phyloP scores from a whole-genome alignment of 495 filamentous ascomycete genomes.

The Pseudevernia furfuracea region DNA sequence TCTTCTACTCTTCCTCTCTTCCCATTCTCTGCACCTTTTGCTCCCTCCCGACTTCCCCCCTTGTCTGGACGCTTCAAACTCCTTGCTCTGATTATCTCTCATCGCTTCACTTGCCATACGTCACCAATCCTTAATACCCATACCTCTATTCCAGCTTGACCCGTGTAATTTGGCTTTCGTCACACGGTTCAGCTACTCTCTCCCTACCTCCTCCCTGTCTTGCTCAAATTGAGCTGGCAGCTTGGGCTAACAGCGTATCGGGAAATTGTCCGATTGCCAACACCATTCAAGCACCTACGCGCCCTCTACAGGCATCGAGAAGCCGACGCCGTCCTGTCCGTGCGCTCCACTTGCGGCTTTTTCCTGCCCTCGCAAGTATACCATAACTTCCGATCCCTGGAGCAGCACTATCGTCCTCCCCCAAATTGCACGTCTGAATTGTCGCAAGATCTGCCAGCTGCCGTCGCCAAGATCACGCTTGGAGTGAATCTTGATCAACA shows the following conservation, averaged over 20 bases:
- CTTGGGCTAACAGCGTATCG: not conserved
- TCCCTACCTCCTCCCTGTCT: not conserved
- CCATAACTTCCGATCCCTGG: constrained; percentile 6
- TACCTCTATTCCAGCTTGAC: not conserved
- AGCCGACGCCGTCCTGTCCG: constrained; percentile 15
- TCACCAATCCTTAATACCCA: not conserved
- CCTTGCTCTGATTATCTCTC: not conserved
- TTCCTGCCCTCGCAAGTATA: constrained; percentile 11
- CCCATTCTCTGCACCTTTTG: not conserved
- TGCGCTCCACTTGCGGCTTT: constrained; percentile 21
- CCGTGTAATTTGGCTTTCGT: not conserved
- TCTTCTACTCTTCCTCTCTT: not conserved
- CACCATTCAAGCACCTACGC: constrained; percentile 16
- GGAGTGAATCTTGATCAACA: constrained; percentile 34
- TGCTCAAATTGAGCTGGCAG: not conserved
- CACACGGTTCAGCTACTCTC: not conserved
- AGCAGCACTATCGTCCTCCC: not conserved
- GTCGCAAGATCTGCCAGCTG: constrained; percentile 7
- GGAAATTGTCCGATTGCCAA: not conserved
- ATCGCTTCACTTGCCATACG: not conserved
- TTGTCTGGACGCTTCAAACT: not conserved
- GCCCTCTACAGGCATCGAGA: constrained; percentile 20
- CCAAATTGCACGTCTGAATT: constrained; percentile 6
- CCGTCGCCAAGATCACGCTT: constrained; percentile 5
- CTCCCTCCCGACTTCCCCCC: not conserved